phyloP scores from a whole-genome alignment of 2,329 filamentous ascomycete genomes.

The Diaporthe sp. region DNA sequence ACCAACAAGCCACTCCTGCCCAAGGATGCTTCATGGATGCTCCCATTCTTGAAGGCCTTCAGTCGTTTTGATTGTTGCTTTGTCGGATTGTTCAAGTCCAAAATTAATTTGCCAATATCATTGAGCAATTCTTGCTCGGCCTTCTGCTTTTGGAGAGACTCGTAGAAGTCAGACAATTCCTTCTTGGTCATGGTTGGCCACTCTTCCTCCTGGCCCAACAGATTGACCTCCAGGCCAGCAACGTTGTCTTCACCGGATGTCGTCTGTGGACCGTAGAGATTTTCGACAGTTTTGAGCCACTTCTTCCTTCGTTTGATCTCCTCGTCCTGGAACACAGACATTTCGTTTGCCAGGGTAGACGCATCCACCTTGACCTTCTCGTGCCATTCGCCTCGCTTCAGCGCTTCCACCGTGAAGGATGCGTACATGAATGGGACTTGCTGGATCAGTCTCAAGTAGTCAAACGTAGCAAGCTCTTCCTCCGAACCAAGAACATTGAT shows the following conservation, averaged over 20 bases:
- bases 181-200: constrained; percentile 85
- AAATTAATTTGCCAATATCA: constrained; percentile 81
- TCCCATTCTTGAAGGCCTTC: constrained; percentile 96
- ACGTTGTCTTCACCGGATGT: constrained; percentile 75
- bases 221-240: constrained; percentile 85
- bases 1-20: constrained; percentile 89
- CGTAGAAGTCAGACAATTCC: constrained; percentile 82
- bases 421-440: constrained; percentile 92
- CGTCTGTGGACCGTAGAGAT: constrained; percentile 76
- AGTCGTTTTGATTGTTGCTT: constrained; percentile 88
- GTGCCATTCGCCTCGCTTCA: constrained; percentile 89
- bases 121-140: constrained; percentile 76
- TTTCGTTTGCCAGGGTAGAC: constrained; percentile 89
- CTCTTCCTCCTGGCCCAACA: constrained; percentile 81
- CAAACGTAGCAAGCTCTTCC: constrained; percentile 84
- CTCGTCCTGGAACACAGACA: constrained; percentile 92
- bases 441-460: constrained; percentile 83
- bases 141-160: constrained; percentile 73
- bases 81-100: constrained; percentile 84
- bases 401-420: constrained; percentile 86
- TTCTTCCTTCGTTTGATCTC: constrained; percentile 89
- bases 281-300: constrained; percentile 89
- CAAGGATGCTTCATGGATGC: constrained; percentile 89
- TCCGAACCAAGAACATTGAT: constrained; percentile 80
- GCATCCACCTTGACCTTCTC: constrained; percentile 93